These are phyloP conservation scores for Larix kaempferi DNA, from an alignment of 75 land plant genomes.

Conservation along the genomic window DNA sequence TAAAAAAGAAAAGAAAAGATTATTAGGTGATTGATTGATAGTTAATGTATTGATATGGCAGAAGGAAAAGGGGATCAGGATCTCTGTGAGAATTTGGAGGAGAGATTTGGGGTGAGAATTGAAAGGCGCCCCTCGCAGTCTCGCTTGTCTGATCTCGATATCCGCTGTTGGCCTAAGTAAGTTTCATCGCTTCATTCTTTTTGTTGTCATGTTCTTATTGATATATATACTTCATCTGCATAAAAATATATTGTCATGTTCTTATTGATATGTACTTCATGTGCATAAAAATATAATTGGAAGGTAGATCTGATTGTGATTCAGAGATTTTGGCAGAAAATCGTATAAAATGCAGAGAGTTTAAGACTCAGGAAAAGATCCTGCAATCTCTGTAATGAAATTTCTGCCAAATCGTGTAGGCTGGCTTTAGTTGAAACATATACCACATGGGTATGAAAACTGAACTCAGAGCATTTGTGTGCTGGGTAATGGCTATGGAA, in stretches of 20 bases:
- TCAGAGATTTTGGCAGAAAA: too few relatives aligned
- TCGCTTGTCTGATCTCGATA: constrained; percentile 30
- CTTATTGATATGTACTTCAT: not conserved
- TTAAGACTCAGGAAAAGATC: too few relatives aligned
- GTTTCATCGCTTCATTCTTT: not conserved
- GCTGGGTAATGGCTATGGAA: too few relatives aligned
- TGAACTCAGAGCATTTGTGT: too few relatives aligned
- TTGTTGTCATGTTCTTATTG: not conserved
- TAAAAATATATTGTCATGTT: not conserved
- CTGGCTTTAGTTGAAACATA: too few relatives aligned
- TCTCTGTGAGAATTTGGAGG: not conserved
- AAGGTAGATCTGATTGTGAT: not conserved
- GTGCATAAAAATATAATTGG: not conserved
- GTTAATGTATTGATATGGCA: not conserved
- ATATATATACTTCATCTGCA: not conserved
- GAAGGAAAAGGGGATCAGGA: not conserved
- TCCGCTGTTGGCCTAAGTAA: constrained; percentile 36
- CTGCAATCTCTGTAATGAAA: too few relatives aligned
- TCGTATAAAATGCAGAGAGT: too few relatives aligned
- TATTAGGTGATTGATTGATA: too few relatives aligned
- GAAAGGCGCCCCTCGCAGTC: constrained; percentile 7
- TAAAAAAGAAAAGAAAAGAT: too few relatives aligned
- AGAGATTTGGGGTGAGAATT: constrained; percentile 5
- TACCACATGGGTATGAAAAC: too few relatives aligned
- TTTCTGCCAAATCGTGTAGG: too few relatives aligned